These are phyloP conservation scores for Paxillus involutus DNA, from an alignment of 768 basidiomycete species.

Conservation along the genomic window DNA sequence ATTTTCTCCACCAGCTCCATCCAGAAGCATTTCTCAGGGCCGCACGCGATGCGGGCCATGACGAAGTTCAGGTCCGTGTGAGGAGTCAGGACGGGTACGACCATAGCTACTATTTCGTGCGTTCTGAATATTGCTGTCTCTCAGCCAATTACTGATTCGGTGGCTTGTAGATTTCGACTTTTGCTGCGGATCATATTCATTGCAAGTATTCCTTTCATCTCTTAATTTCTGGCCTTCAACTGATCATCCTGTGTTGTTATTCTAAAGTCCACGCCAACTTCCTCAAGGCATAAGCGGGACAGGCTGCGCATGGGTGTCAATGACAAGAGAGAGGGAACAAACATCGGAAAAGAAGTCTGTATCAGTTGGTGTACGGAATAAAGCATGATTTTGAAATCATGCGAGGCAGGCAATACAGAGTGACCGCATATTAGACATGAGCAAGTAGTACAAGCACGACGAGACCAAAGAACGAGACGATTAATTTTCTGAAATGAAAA, in stretches of 20 bases:
- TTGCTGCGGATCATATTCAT: conserved; percentile 84
- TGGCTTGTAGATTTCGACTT: conserved; percentile 74
- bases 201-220: conserved; percentile 49
- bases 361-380: conserved; percentile 5
- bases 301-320: not conserved
- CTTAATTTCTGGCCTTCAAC: conserved; percentile 1
- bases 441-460: not conserved
- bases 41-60: conserved; percentile 70
- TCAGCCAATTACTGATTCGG: not conserved
- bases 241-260: conserved; percentile 8
- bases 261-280: conserved; percentile 81
- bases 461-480: not conserved
- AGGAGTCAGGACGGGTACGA: conserved; percentile 84
- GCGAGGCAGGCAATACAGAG: no score
- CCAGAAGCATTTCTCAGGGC: conserved; percentile 87
- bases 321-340: not conserved
- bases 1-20: conserved; percentile 85
- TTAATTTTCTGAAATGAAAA: not conserved
- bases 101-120: conserved; percentile 87
- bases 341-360: not conserved
- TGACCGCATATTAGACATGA: not conserved
- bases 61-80: conserved; percentile 75
- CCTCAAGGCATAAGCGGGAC: conserved; percentile 59
- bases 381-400: not conserved
- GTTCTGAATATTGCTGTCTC: conserved; percentile 1